Evolutionary conservation across 1,284 basidiomycete genomes (phyloP), one percentile per base, ranked within the genome.

Genomic region (Pseudozyma sp.): DNA sequence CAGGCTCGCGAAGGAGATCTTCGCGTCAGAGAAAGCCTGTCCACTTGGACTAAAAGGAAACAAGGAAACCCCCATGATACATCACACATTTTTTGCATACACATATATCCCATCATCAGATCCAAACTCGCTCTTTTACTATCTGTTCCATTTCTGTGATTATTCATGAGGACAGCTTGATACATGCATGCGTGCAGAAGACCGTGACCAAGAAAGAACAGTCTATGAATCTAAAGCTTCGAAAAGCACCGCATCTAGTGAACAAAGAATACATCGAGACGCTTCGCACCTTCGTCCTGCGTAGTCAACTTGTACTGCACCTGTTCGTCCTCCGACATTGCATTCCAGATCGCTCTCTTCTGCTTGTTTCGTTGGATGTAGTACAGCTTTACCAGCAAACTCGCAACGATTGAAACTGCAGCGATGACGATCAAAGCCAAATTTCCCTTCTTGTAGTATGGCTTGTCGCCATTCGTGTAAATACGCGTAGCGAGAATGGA

Each of bases 371-470:
- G 50, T 35, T 35, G 51, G 34, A 77, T 72, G 47, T 77, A 79
- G 62, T 77, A 79, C 8, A 61, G 44, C 54, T 75, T 73, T 11
- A 62, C 70, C 13, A 69, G 52, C 65, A 58, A 79, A 40, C 57
- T 69, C 16, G 73, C 70, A 1, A 70, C 64, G 45, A 74, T 68
- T 18, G 59, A 54, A 9, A 63, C 31, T 7, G 44, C 71, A 12
- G 58, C 61, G 9, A 72, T 60, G 0, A 34, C 48, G 39, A 78
- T 59, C 21, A 79, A 60, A 3, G 52, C 76, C 5, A 56, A 47
- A 55, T 78, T 80, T 5, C 71, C 76, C 35, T 70, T 70, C 44
- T 55, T 56, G 53, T 81, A 77, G 48, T 71, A 65, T 0, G 80
- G 78, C 25, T 74, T 69, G 40, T 77, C 73, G 5, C 52, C 55